Evolutionary conservation across 805 yeast genomes (phyloP).

Genomic region (Kazachstania bromeliacearum): DNA sequence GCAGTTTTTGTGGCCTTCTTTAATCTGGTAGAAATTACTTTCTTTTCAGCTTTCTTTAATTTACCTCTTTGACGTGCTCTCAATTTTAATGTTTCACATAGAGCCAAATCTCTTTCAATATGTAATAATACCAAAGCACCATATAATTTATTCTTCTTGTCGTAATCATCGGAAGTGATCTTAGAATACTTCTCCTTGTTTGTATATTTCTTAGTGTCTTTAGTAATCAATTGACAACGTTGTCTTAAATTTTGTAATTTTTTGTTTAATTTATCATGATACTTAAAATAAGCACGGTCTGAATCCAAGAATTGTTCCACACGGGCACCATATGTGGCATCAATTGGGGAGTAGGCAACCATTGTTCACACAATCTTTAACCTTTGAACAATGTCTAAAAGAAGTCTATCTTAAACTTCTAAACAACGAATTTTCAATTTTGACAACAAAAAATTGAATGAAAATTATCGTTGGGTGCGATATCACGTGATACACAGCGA

Average conservation of each 20-base stretch:
- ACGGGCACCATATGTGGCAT: slow-evolving; percentile 41
- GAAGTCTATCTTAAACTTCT: too few species aligned
- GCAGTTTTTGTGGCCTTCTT: slow-evolving; percentile 49
- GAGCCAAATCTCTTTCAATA: slow-evolving; percentile 60
- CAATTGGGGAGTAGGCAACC: slow-evolving; percentile 26
- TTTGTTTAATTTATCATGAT: slow-evolving; percentile 54
- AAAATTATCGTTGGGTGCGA: too few species aligned
- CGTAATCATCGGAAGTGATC: slow-evolving; percentile 42
- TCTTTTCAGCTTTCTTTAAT: slow-evolving; percentile 29
- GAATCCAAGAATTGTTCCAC: slow-evolving; percentile 54
- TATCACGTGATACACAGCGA: too few species aligned
- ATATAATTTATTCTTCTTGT: slow-evolving; percentile 36
- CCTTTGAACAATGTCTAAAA: too few species aligned
- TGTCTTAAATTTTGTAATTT: slow-evolving; percentile 57
- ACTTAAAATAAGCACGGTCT: slow-evolving; percentile 58
- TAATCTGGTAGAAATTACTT: slow-evolving; percentile 53
- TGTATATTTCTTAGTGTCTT: slow-evolving; percentile 55
- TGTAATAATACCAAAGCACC: slow-evolving; percentile 53
- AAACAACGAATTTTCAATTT: too few species aligned
- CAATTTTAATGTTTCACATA: slow-evolving; percentile 23
- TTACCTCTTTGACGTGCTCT: slow-evolving; percentile 26
- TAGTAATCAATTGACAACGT: slow-evolving; percentile 50
- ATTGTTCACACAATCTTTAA: too few species aligned
- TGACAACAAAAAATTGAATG: too few species aligned
- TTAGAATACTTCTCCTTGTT: slow-evolving; percentile 37